These are phyloP conservation scores for Fusarium goolgardi DNA, from an alignment of 2,329 filamentous ascomycete species.

Conservation along the genomic window DNA sequence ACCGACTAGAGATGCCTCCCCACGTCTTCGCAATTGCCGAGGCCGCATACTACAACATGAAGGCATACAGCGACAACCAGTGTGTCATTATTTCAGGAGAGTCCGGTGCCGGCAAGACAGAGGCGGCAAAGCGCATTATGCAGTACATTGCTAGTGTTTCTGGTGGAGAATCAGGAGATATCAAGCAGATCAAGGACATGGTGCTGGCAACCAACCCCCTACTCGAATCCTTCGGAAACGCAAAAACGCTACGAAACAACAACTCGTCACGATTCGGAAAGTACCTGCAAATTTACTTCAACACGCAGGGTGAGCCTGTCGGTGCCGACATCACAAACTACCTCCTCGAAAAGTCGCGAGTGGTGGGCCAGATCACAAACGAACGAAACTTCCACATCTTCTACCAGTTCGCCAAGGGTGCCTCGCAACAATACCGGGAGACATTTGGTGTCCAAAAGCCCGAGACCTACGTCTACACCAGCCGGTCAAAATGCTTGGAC, in stretches of 20 bases:
- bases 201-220: slow-evolving; percentile 97
- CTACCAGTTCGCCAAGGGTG: slow-evolving; percentile 97
- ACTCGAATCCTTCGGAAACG: slow-evolving; percentile 97
- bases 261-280: slow-evolving; percentile 99
- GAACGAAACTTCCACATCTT: slow-evolving; percentile 99
- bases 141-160: slow-evolving; percentile 99
- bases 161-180: slow-evolving; percentile 83
- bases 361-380: slow-evolving; percentile 93
- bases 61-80: slow-evolving; percentile 98
- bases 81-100: slow-evolving; percentile 99
- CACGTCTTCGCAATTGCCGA: slow-evolving; percentile 99
- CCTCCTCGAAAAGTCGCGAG: slow-evolving; percentile 91
- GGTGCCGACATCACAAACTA: slow-evolving; percentile 99
- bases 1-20: slow-evolving; percentile 91
- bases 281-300: slow-evolving; percentile 98
- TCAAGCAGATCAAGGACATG: slow-evolving; percentile 99
- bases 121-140: slow-evolving; percentile 98
- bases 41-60: slow-evolving; percentile 99
- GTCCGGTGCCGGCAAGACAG: slow-evolving; percentile 97
- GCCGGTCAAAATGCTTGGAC: slow-evolving; percentile 92
- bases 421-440: slow-evolving; percentile 85
- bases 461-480: slow-evolving; percentile 93
- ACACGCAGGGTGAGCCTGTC: slow-evolving; percentile 87
- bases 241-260: slow-evolving; percentile 97
- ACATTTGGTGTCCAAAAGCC: slow-evolving; percentile 92